These are phyloP conservation scores for Datisca glomerata DNA, from an alignment of 306 rosid genomes.

Conservation along the genomic window DNA sequence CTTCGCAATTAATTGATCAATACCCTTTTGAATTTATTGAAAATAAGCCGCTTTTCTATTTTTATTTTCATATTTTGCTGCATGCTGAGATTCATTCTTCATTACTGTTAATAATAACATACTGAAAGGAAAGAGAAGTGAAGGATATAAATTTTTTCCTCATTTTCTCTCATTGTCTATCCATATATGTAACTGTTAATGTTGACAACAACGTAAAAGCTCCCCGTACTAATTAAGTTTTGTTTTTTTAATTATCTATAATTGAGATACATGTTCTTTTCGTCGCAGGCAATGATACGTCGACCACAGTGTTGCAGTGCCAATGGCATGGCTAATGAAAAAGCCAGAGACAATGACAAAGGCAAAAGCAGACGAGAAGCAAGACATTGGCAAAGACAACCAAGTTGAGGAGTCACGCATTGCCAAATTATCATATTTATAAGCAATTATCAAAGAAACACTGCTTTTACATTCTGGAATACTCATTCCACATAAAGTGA, in stretches of 20 bases:
- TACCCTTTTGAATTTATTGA: no score
- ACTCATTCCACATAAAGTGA: constrained; percentile 37
- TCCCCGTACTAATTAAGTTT: no score
- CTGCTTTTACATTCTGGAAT: constrained; percentile 32
- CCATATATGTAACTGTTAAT: not conserved
- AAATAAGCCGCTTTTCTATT: no score
- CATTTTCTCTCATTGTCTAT: not conserved
- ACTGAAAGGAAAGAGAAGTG: not conserved
- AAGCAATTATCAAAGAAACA: constrained; percentile 41
- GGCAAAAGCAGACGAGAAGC: constrained; percentile 24
- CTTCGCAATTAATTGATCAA: no score
- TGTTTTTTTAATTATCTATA: not conserved
- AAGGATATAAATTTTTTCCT: not conserved
- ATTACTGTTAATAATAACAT: not conserved
- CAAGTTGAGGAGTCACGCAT: constrained; percentile 42
- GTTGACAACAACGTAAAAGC: not conserved
- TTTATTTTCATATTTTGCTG: no score
- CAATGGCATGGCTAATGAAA: constrained; percentile 41
- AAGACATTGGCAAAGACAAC: constrained; percentile 35
- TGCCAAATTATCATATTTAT: constrained; percentile 26
- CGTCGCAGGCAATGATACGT: constrained; percentile 48
- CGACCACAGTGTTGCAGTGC: constrained; percentile 31
- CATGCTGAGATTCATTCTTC: no score
- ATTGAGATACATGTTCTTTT: constrained; percentile 25
- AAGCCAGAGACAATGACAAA: constrained; percentile 28